Percentiles rank a stretch among this genome's conserved stretches.
These are phyloP conservation scores for Ascochyta koolunga DNA, from an alignment of 2,329 filamentous ascomycete genomes.

Conservation along the genomic window DNA sequence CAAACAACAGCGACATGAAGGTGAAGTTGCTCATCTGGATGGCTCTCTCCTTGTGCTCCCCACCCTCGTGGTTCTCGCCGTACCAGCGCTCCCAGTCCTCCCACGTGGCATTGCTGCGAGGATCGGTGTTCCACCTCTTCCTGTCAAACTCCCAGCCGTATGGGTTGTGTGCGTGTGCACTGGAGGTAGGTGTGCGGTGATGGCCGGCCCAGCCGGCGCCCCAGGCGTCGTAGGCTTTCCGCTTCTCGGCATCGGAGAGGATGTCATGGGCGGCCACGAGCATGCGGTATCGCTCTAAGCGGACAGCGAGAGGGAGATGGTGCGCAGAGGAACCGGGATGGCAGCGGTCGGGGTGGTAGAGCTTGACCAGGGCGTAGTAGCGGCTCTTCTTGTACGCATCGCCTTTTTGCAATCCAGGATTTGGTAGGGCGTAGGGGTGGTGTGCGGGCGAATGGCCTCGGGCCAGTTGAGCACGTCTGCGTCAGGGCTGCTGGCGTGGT, in stretches of 20 bases:
- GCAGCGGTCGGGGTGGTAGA: conserved; percentile 86
- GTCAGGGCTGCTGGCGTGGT: conserved; percentile 28
- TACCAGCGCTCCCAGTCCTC: conserved; percentile 85
- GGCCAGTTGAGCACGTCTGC: conserved; percentile 42
- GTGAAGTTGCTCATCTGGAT: conserved; percentile 77
- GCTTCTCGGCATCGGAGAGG: conserved; percentile 79
- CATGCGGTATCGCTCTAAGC: conserved; percentile 88
- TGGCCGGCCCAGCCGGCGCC: conserved; percentile 76
- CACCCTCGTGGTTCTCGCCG: conserved; percentile 32
- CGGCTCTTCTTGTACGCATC: conserved; percentile 79
- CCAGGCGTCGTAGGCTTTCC: conserved; percentile 79
- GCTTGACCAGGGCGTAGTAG: conserved; percentile 91
- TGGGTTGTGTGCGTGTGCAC: conserved; percentile 19
- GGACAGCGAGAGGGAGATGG: conserved; percentile 62
- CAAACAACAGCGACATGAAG: conserved; percentile 75
- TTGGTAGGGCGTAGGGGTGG: conserved; percentile 82
- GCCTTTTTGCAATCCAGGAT: conserved; percentile 69
- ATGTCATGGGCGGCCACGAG: conserved; percentile 88
- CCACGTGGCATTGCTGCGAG: conserved; percentile 86
- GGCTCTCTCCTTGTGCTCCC: conserved; percentile 53
- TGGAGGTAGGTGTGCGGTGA: conserved; percentile 26
- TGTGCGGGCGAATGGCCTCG: conserved; percentile 43
- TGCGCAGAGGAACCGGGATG: conserved; percentile 45
- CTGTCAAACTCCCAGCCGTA: conserved; percentile 36
- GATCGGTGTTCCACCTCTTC: conserved; percentile 45